phyloP scores from a whole-genome alignment of 2,329 filamentous ascomycete genomes.

The Paramyrothecium roridum region DNA sequence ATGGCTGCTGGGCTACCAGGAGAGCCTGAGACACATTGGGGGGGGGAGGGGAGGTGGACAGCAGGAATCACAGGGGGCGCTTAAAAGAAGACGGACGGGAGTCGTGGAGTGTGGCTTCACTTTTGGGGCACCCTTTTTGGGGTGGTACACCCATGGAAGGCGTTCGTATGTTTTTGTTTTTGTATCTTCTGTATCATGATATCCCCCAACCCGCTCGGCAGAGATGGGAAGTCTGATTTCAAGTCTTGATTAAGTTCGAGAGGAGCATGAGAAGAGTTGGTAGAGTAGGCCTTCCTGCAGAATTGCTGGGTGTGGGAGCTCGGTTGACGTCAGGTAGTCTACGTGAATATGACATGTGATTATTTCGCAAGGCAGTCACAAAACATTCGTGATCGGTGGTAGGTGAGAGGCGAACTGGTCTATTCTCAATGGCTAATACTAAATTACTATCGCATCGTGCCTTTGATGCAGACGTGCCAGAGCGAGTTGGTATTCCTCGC shows the following conservation, averaged over 20 bases:
- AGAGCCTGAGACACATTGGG: no score
- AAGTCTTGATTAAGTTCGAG: not conserved
- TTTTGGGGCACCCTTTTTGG: not conserved
- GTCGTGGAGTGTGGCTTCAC: no score
- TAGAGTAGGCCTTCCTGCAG: not conserved
- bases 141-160: not conserved
- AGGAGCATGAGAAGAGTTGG: not conserved
- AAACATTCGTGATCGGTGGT: not conserved
- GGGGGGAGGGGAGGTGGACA: no score
- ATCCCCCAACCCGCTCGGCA: not conserved
- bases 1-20: no score
- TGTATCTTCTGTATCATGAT: conserved; percentile 1
- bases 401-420: conserved; percentile 1
- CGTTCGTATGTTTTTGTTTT: not conserved
- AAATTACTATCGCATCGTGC: not conserved
- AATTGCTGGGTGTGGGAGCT: not conserved
- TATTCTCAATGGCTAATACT: conserved; percentile 1
- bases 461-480: not conserved
- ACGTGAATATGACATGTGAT: not conserved
- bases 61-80: no score
- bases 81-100: no score
- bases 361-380: not conserved
- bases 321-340: not conserved
- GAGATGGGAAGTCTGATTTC: not conserved
- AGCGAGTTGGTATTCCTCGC: not conserved